Conservation (phyloP, 1,139 yeast species). For the Sugiyamaella paludigena region DNA sequence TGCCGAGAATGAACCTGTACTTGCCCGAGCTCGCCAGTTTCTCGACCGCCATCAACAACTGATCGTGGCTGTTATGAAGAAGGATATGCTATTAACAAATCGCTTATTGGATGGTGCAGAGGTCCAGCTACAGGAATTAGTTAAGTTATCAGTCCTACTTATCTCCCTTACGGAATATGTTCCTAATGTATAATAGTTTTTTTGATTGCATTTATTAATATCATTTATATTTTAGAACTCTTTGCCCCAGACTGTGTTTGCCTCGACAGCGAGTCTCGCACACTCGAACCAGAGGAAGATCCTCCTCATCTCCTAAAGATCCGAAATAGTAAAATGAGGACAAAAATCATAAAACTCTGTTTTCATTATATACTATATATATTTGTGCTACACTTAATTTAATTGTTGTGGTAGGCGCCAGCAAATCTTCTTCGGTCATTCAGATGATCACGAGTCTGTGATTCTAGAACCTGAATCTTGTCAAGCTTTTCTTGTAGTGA, state of each 20-base stretch:
- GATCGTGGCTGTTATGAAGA: conserved; percentile 65
- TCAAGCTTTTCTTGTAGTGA: conserved; percentile 57
- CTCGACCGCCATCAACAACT: conserved; percentile 55
- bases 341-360: too few species aligned
- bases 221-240: conserved; percentile 3
- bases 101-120: conserved; percentile 12
- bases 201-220: conserved; percentile 2
- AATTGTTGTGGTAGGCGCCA: not conserved
- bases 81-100: conserved; percentile 47
- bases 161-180: conserved; percentile 49
- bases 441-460: conserved; percentile 9
- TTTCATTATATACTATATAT: too few species aligned
- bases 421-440: conserved; percentile 1
- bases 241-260: not conserved
- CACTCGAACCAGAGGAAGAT: not conserved
- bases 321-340: too few species aligned
- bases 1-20: conserved; percentile 66
- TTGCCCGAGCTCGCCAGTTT: conserved; percentile 53
- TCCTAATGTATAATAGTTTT: conserved; percentile 7
- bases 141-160: conserved; percentile 54
- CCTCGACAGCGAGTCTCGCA: not conserved
- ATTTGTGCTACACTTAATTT: too few species aligned
- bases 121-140: conserved; percentile 38
- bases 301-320: too few species aligned
- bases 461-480: conserved; percentile 6